Percentiles rank a stretch among this genome's conserved stretches.
Evolutionary conservation across 2,329 filamentous ascomycete genomes (phyloP).

Genomic region (Fusarium tuaranense): DNA sequence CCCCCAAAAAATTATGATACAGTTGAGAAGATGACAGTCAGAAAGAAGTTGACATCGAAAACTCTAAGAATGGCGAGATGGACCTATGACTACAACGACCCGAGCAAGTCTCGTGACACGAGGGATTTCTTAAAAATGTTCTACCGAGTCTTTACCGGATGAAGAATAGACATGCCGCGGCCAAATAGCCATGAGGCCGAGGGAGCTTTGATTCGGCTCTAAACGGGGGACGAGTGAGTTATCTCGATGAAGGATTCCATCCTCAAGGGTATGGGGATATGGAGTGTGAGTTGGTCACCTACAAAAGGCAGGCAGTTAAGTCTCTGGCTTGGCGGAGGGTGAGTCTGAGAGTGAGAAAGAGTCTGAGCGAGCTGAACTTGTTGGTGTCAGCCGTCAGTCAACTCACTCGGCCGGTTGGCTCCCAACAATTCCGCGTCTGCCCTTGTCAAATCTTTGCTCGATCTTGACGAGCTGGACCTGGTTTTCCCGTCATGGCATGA

Average conservation of each 20-base stretch:
- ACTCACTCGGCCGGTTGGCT: constrained; percentile 20
- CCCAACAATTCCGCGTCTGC: constrained; percentile 3
- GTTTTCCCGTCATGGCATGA: constrained; percentile 30
- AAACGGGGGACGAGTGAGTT: not conserved
- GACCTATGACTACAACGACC: constrained; percentile 20
- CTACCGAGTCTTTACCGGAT: constrained; percentile 45
- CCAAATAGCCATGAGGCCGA: not conserved
- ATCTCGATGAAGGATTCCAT: not conserved
- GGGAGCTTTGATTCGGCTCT: not conserved
- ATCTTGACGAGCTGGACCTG: constrained; percentile 1
- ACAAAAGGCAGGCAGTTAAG: not conserved
- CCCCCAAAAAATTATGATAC: constrained; percentile 8
- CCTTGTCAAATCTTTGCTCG: constrained; percentile 23
- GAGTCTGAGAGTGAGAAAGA: not conserved
- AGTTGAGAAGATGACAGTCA: not conserved
- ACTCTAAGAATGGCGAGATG: constrained; percentile 32
- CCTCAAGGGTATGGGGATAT: not conserved
- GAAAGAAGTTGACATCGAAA: constrained; percentile 15
- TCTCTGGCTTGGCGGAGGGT: not conserved
- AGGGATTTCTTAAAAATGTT: constrained; percentile 34
- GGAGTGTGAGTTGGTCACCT: not conserved
- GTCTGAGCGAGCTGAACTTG: not conserved
- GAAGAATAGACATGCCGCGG: not conserved
- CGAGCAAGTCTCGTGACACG: constrained; percentile 42
- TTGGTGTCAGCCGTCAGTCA: constrained; percentile 3